Evolutionary conservation across 176 grass and related monocot species (phyloP).

Genomic region (Saccharum spontaneum): DNA sequence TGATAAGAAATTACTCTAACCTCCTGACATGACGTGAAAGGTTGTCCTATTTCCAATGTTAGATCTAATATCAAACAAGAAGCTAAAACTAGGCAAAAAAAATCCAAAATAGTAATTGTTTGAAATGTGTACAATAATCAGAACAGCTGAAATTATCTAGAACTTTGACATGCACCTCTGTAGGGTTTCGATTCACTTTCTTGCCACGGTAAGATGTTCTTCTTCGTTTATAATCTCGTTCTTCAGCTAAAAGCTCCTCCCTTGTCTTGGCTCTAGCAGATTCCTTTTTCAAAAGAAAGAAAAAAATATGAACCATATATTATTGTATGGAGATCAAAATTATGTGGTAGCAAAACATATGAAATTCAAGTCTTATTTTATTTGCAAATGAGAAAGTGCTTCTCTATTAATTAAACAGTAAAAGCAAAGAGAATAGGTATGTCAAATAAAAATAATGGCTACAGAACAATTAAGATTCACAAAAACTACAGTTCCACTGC

Average conservation of each 20-base stretch:
- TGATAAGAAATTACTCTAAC: slow-evolving; percentile 3
- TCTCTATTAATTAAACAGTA: slow-evolving; percentile 23
- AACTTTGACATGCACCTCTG: slow-evolving; percentile 59
- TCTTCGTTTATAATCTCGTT: slow-evolving; percentile 97
- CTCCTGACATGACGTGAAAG: neutral
- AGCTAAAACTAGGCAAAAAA: neutral
- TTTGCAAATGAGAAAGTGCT: slow-evolving; percentile 8
- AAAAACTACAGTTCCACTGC: slow-evolving; percentile 14
- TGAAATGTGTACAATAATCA: slow-evolving; percentile 10
- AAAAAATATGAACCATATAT: neutral
- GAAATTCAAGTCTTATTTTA: slow-evolving; percentile 12
- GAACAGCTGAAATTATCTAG: neutral
- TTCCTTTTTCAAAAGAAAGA: slow-evolving; percentile 49
- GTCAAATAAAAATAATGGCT: slow-evolving; percentile 3
- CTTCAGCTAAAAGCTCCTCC: slow-evolving; percentile 95
- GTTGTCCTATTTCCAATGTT: neutral
- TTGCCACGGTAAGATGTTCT: slow-evolving; percentile 93
- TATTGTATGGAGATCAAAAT: neutral
- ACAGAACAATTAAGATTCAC: slow-evolving; percentile 12
- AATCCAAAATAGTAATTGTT: neutral
- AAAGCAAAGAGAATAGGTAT: slow-evolving; percentile 3
- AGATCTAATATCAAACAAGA: neutral
- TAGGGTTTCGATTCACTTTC: slow-evolving; percentile 83
- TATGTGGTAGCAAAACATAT: neutral
- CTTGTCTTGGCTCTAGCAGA: slow-evolving; percentile 71